These are phyloP conservation scores for Talaromyces albobiverticillius DNA, from an alignment of 2,329 filamentous ascomycete species.

Conservation along the genomic window DNA sequence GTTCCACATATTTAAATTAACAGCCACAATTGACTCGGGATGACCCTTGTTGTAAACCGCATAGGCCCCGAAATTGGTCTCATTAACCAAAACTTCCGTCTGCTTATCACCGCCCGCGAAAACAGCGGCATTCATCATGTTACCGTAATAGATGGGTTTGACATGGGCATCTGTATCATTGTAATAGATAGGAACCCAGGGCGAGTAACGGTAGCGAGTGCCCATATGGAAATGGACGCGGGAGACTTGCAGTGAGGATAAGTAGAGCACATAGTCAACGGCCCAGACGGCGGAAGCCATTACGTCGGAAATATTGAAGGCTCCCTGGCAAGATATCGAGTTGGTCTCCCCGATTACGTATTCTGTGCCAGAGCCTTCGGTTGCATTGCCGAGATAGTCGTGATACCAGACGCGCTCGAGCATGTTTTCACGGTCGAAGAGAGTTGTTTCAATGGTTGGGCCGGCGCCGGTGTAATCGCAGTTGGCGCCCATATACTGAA, in stretches of 20 bases:
- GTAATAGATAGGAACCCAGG: neutral
- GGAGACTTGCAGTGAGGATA: neutral
- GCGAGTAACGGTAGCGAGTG: neutral
- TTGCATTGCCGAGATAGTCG: neutral
- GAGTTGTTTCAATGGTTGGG: neutral
- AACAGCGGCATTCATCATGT: neutral
- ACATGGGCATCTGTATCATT: neutral
- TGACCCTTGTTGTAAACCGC: neutral
- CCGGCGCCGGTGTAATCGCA: neutral
- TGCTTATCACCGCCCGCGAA: neutral
- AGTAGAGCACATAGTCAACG: neutral
- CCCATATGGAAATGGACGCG: neutral
- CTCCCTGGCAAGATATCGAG: neutral
- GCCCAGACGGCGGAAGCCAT: neutral
- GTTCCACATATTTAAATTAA: constrained; percentile 2
- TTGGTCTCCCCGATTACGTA: neutral
- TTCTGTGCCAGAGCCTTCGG: neutral
- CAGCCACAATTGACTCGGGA: neutral
- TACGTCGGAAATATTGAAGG: neutral
- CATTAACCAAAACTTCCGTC: neutral
- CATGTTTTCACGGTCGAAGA: neutral
- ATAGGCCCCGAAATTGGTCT: neutral
- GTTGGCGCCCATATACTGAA: neutral
- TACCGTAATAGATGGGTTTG: neutral
- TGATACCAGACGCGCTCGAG: neutral